phyloP scores from a whole-genome alignment of 768 basidiomycete species.

The Mycena vitilis region DNA sequence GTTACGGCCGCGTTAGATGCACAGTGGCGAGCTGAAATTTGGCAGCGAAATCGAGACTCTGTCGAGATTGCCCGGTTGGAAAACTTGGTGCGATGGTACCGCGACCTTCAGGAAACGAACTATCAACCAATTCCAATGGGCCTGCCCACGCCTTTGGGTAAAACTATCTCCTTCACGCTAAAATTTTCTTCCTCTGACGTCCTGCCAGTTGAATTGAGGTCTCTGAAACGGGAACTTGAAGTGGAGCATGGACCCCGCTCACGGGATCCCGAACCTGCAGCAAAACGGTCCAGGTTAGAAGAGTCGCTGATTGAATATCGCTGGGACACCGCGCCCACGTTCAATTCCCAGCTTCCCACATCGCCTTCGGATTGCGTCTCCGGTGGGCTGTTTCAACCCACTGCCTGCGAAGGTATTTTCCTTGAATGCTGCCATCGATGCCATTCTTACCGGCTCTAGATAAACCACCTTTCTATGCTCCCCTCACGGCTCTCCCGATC shows the following conservation, averaged over 20 bases:
- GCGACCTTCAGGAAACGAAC: background rate
- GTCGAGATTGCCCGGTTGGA: constrained; percentile 10
- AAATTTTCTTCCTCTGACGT: background rate
- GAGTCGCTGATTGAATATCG: background rate
- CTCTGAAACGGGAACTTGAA: constrained; percentile 12
- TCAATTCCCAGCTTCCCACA: background rate
- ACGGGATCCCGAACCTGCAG: background rate
- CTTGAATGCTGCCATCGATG: background rate
- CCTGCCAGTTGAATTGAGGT: background rate
- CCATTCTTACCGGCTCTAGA: background rate
- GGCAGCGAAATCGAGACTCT: background rate
- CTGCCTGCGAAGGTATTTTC: background rate
- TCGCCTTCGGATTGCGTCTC: background rate
- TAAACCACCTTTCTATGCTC: background rate
- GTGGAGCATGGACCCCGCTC: background rate
- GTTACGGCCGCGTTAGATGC: background rate
- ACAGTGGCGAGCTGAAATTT: constrained; percentile 4
- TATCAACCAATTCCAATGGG: background rate
- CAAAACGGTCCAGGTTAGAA: constrained; percentile 16
- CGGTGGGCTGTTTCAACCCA: background rate
- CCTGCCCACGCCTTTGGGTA: background rate
- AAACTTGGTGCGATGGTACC: constrained; percentile 3
- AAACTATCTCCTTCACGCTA: too few species aligned
- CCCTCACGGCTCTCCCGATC: background rate
- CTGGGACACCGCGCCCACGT: background rate